Evolutionary conservation across 768 basidiomycete genomes (phyloP).

Genomic region (Leucocoprinus leucothites): DNA sequence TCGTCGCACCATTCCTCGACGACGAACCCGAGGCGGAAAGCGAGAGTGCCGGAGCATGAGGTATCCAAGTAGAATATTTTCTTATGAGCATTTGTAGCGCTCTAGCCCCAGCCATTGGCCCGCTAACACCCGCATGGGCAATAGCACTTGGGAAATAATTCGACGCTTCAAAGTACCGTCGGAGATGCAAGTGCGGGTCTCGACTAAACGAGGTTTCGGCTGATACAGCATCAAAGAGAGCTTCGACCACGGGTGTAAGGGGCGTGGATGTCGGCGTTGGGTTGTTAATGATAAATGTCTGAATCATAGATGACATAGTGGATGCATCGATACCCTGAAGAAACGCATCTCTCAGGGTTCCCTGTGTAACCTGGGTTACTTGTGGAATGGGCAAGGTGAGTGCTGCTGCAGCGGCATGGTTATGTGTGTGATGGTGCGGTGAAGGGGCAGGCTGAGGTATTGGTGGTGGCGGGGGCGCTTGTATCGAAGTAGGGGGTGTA

Average conservation of each 20-base stretch:
- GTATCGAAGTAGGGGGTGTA: constrained; percentile 17
- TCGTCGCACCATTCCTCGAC: not conserved
- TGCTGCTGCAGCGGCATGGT: constrained; percentile 15
- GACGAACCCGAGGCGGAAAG: constrained; percentile 15
- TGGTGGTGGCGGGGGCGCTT: constrained; percentile 14
- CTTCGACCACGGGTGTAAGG: constrained; percentile 45
- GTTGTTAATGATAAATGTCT: constrained; percentile 43
- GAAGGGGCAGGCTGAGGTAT: constrained; percentile 17
- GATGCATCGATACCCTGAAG: constrained; percentile 43
- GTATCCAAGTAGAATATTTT: constrained; percentile 53
- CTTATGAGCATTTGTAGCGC: constrained; percentile 59
- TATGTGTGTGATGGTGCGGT: constrained; percentile 16
- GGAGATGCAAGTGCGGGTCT: constrained; percentile 40
- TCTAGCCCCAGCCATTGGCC: constrained; percentile 52
- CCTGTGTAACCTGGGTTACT: constrained; percentile 22
- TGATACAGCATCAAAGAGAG: constrained; percentile 53
- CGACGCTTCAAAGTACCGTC: constrained; percentile 33
- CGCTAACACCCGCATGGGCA: constrained; percentile 52
- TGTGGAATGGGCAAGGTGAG: constrained; percentile 28
- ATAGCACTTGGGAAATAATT: constrained; percentile 37
- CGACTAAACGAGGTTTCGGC: constrained; percentile 32
- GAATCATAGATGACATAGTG: constrained; percentile 52
- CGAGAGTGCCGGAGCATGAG: constrained; percentile 20
- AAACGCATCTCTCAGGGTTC: constrained; percentile 44
- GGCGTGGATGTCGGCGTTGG: constrained; percentile 48